Evolutionary conservation across 2,329 filamentous ascomycete species (phyloP), one percentile per base, ranked within the genome.

Genomic region (Xylaria hypoxylon): DNA sequence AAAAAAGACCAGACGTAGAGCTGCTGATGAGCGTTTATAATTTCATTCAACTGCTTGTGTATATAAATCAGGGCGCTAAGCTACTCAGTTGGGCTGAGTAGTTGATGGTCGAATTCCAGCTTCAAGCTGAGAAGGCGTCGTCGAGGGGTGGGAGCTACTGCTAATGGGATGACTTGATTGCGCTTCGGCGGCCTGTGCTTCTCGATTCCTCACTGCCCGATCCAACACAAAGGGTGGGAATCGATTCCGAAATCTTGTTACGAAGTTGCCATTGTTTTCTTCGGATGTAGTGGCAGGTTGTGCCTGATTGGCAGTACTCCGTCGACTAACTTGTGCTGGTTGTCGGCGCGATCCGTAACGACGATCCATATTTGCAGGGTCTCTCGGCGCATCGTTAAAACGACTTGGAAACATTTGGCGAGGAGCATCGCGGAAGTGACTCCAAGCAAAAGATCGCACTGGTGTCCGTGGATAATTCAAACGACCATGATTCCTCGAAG

Each of bases 51-150:
- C 61, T 67, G 65, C 59, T 67, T 57, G 58, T n/a, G n/a, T 64
- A 64, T 62, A 58, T 65, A 63, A 60, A 67, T 61, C 42, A 70
- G 22, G 59, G 31, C 66, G 69, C 60, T 67, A 40, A 70, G 26
- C 17, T 57, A 24, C 35, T 70, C 67, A 75, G 59, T 71, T 73
- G 31, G 65, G 60, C 58, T 68, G 61, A 59, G 67, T 68, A 45
- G 70, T 68, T 8, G 74, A 68, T 38, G 74, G 71, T 57, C 79
- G 78, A 57, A 76, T 75, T 60, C 81, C 83, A 26, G 83, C 79
- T 73, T 85, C 83, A 11, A 85, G 77, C 69, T 85, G 82, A 57
- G 81, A 82, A 5, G 83, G 83, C 11, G 83, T 84, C 31, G 72
- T 68, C 1, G 74, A 65, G 10, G 76, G 35, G 10, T 69, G 58